phyloP scores from a whole-genome alignment of 106 monocot genomes.

The Alisma plantagoaquatica region DNA sequence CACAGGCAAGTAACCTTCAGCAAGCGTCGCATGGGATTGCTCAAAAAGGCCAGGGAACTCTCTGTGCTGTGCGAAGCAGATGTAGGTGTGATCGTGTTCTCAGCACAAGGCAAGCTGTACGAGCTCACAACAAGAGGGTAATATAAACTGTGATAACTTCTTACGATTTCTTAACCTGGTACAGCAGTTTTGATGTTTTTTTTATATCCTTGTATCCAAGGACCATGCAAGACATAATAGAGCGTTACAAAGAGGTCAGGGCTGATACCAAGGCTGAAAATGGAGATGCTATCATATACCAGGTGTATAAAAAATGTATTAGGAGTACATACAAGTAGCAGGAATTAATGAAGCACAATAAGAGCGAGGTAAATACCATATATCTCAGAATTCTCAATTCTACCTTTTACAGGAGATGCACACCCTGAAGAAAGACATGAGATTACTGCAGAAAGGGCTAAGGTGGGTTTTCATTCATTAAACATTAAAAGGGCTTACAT shows the following conservation, averaged over 20 bases:
- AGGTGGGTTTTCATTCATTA: no score
- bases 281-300: neutral
- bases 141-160: neutral
- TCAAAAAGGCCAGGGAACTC: conserved; percentile 19
- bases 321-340: no score
- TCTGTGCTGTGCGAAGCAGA: conserved; percentile 16
- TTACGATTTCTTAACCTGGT: neutral
- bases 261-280: neutral
- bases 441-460: conserved; percentile 53
- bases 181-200: no score
- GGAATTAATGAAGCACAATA: no score
- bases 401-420: conserved; percentile 38
- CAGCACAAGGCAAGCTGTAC: conserved; percentile 18
- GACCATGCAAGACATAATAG: conserved; percentile 7
- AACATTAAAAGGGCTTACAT: no score
- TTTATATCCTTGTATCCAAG: no score
- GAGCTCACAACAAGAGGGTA: conserved; percentile 59
- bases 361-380: no score
- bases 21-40: neutral
- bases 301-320: neutral
- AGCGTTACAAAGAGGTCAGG: conserved; percentile 3
- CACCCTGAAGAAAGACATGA: conserved; percentile 46
- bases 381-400: no score
- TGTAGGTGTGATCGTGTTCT: conserved; percentile 16
- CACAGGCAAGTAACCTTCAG: conserved; percentile 46